These are phyloP conservation scores for Cardamine occulta DNA, from an alignment of 345 rosid genomes.

Conservation along the genomic window DNA sequence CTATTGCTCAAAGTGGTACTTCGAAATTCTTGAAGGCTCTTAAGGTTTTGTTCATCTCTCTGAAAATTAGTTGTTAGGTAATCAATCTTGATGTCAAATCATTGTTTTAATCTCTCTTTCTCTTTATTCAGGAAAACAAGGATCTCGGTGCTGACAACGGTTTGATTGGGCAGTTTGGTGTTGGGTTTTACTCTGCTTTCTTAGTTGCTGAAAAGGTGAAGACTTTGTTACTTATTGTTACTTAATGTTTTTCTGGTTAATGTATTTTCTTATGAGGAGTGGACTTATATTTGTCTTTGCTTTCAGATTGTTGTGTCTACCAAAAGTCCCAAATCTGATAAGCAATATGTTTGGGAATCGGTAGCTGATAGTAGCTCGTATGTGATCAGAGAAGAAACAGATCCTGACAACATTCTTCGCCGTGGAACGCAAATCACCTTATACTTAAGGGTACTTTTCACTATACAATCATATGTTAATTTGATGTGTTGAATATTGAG, in stretches of 20 bases:
- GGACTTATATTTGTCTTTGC: constrained; percentile 15
- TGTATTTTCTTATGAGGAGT: constrained; percentile 2
- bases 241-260: neutral
- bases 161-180: constrained; percentile 98
- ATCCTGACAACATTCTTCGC: constrained; percentile 69
- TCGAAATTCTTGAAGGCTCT: constrained; percentile 91
- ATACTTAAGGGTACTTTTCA: constrained; percentile 66
- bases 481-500: neutral
- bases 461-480: neutral
- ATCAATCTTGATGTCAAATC: too few species aligned
- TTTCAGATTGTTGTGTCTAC: constrained; percentile 89
- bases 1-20: constrained; percentile 99
- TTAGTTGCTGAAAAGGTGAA: constrained; percentile 94
- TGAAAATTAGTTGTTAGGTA: neutral
- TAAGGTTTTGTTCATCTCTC: constrained; percentile 55
- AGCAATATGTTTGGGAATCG: constrained; percentile 96
- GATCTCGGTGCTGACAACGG: constrained; percentile 88
- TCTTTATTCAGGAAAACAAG: constrained; percentile 69
- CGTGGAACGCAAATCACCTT: constrained; percentile 97
- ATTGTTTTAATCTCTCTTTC: neutral
- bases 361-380: constrained; percentile 89
- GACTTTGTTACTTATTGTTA: neutral
- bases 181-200: constrained; percentile 98
- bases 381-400: constrained; percentile 83
- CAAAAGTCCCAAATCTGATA: constrained; percentile 92